phyloP scores from a whole-genome alignment of 73 alveolate species.

The Paramecium sonneborni region DNA sequence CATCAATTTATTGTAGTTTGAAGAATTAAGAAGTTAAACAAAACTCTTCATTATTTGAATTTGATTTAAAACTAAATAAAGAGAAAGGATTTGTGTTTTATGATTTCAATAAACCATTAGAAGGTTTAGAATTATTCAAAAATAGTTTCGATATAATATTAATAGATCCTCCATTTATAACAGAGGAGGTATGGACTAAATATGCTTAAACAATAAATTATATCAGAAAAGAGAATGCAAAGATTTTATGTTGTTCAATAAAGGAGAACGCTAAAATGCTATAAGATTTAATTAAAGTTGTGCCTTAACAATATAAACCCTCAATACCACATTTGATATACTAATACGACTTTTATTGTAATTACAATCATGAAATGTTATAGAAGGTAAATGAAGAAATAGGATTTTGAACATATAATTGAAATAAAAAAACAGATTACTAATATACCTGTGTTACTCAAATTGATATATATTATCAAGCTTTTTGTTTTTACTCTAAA shows the following conservation, averaged over 20 bases:
- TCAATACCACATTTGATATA: conserved; percentile 94
- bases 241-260: conserved; percentile 83
- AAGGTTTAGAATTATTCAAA: conserved; percentile 73
- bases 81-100: conserved; percentile 88
- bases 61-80: conserved; percentile 83
- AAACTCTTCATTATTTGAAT: conserved; percentile 78
- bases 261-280: conserved; percentile 88
- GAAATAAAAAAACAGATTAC: background rate
- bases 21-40: conserved; percentile 77
- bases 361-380: conserved; percentile 84
- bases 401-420: conserved; percentile 6
- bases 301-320: conserved; percentile 79
- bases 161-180: conserved; percentile 95
- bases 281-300: conserved; percentile 74
- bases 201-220: conserved; percentile 83
- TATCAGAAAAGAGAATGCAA: conserved; percentile 77
- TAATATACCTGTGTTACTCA: background rate
- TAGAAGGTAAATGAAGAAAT: conserved; percentile 87
- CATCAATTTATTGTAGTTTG: conserved; percentile 87
- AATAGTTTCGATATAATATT: conserved; percentile 83
- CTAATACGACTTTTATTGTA: conserved; percentile 85
- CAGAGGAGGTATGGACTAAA: conserved; percentile 93
- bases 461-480: conserved; percentile 11
- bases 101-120: conserved; percentile 90
- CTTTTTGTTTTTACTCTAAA: background rate